Percentiles rank a stretch among this genome's conserved stretches.
These are phyloP conservation scores for Blastomyces gilchristii DNA, from an alignment of 2,329 filamentous ascomycete genomes.

Conservation along the genomic window DNA sequence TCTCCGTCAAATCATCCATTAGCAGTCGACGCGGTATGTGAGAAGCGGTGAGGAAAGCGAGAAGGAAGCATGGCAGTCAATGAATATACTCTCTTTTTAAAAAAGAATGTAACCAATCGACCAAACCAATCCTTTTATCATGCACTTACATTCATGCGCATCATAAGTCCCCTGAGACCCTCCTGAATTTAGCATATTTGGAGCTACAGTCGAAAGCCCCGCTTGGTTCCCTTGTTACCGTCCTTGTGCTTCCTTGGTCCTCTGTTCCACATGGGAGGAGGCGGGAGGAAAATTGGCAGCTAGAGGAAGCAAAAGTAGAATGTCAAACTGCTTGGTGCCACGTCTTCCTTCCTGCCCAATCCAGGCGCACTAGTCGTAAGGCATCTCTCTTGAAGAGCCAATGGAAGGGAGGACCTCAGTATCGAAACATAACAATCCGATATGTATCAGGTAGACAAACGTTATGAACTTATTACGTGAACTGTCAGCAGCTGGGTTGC, in stretches of 20 bases:
- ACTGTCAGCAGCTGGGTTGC: not conserved
- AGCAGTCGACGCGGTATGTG: not conserved
- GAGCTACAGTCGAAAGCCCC: not conserved
- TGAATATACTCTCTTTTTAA: not conserved
- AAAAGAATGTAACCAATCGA: not conserved
- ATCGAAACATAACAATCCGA: not conserved
- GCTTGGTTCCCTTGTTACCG: not conserved
- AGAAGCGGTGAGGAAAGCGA: not conserved
- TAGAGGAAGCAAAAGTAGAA: not conserved
- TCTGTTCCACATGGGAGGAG: conserved; percentile 1
- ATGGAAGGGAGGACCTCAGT: not conserved
- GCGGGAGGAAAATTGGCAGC: not conserved
- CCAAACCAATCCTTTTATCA: not conserved
- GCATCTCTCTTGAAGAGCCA: not conserved
- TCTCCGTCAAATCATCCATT: not conserved
- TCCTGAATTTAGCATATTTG: not conserved
- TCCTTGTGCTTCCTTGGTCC: not conserved
- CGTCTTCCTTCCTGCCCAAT: conserved; percentile 9
- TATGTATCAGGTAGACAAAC: not conserved
- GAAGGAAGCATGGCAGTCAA: not conserved
- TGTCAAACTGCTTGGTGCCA: conserved; percentile 10
- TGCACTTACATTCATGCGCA: not conserved
- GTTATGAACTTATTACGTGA: not conserved
- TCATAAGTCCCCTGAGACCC: not conserved
- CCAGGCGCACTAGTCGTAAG: not conserved